Percentiles rank a stretch among this genome's conserved stretches.
phyloP scores from a whole-genome alignment of 177 flowering plant genomes.

The Tripterygium wilfordii region DNA sequence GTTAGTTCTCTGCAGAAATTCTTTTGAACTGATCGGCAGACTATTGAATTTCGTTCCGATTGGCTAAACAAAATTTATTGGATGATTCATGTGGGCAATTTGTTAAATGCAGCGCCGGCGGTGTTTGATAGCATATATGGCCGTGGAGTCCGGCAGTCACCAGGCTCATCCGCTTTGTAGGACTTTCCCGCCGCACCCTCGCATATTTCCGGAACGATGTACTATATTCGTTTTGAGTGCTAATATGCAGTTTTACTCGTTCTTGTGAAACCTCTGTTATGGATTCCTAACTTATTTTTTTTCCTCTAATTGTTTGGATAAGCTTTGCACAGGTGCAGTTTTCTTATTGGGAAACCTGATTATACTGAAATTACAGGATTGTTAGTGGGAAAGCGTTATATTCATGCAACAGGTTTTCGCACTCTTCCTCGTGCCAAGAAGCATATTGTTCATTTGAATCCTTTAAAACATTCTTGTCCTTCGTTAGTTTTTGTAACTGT shows the following conservation, averaged over 20 bases:
- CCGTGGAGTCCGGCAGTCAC: slow-evolving; percentile 7
- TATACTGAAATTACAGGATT: slow-evolving; percentile 12
- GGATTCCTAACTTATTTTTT: neutral
- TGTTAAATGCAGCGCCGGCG: slow-evolving; percentile 20
- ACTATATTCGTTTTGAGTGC: no score
- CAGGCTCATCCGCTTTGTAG: neutral
- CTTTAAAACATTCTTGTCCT: neutral
- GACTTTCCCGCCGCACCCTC: no score
- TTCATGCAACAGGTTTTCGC: slow-evolving; percentile 66
- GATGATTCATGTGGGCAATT: neutral
- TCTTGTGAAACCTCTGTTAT: no score
- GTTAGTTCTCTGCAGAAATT: no score
- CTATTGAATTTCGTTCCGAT: no score
- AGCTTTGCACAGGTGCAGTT: slow-evolving; percentile 32
- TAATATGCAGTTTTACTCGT: no score
- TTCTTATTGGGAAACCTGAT: slow-evolving; percentile 9
- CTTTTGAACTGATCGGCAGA: no score
- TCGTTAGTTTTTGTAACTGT: neutral
- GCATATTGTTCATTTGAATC: neutral
- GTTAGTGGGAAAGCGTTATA: slow-evolving; percentile 8
- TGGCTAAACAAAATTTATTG: no score
- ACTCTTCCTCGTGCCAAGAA: neutral
- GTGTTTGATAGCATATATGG: slow-evolving; percentile 14
- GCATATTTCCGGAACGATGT: no score
- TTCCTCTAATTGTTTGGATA: slow-evolving; percentile 5